These are phyloP conservation scores for Talaromyces stipitatus DNA, from an alignment of 495 filamentous ascomycete species.

Conservation along the genomic window DNA sequence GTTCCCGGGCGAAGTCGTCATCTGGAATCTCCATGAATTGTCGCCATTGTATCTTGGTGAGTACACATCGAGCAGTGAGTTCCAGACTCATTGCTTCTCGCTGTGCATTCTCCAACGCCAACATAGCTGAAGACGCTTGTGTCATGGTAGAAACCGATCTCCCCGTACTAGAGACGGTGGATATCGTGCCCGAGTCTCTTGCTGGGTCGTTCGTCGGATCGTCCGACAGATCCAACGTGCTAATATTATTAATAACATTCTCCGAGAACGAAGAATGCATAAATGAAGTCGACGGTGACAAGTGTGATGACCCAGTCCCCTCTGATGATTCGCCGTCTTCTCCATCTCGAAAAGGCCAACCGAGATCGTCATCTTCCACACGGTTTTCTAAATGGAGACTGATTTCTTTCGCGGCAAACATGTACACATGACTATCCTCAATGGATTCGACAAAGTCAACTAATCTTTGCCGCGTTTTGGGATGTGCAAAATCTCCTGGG, in stretches of 20 bases:
- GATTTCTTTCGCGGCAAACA: slow-evolving; percentile 78
- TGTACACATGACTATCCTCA: slow-evolving; percentile 64
- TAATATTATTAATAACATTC: slow-evolving; percentile 36
- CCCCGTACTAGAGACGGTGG: slow-evolving; percentile 31
- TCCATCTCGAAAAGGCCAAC: slow-evolving; percentile 66
- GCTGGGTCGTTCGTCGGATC: slow-evolving; percentile 29
- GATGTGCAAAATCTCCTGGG: slow-evolving; percentile 84
- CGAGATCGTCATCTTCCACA: slow-evolving; percentile 69
- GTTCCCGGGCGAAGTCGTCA: slow-evolving; percentile 78
- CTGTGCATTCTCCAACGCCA: slow-evolving; percentile 65
- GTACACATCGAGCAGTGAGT: slow-evolving; percentile 46
- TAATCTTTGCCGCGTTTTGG: slow-evolving; percentile 62
- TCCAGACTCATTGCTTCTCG: slow-evolving; percentile 60
- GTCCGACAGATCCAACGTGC: slow-evolving; percentile 35
- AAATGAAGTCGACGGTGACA: slow-evolving; percentile 31
- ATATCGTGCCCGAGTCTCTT: slow-evolving; percentile 34
- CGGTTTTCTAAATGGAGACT: slow-evolving; percentile 54
- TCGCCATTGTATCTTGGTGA: slow-evolving; percentile 77
- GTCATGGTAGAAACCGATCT: slow-evolving; percentile 31
- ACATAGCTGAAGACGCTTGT: slow-evolving; percentile 36
- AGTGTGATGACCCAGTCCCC: slow-evolving; percentile 28
- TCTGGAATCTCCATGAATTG: slow-evolving; percentile 73
- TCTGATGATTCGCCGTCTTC: slow-evolving; percentile 35
- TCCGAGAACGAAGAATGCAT: slow-evolving; percentile 18
- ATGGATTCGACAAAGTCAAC: slow-evolving; percentile 64